Evolutionary conservation across 805 yeast genomes (phyloP).

Genomic region (Komagataella kurtzmanii): DNA sequence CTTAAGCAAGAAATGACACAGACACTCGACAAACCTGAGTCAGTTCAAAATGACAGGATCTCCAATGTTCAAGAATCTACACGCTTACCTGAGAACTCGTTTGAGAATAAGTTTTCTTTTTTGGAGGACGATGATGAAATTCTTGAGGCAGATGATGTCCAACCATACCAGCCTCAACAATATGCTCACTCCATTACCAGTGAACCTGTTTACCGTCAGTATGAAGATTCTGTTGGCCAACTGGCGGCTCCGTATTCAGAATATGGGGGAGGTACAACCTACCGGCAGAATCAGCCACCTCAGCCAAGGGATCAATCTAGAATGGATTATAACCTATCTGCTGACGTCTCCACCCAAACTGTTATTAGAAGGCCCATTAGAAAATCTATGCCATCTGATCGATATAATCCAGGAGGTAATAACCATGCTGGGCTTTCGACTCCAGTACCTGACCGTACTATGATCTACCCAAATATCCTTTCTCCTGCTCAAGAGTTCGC

Average conservation of each 20-base stretch:
- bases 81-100: constrained; percentile 6
- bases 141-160: constrained; percentile 15
- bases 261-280: neutral
- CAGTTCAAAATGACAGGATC: neutral
- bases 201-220: neutral
- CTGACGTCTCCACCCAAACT: neutral
- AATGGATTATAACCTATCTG: neutral
- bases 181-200: neutral
- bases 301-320: neutral
- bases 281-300: neutral
- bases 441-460: neutral
- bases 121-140: constrained; percentile 31
- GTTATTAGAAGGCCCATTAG: neutral
- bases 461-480: constrained; percentile 1
- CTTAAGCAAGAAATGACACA: neutral
- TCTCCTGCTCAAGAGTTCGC: neutral
- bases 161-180: neutral
- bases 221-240: neutral
- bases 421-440: neutral
- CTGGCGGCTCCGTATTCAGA: neutral
- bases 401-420: neutral
- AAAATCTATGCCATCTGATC: neutral
- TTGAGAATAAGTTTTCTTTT: constrained; percentile 25
- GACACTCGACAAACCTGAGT: neutral
- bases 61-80: constrained; percentile 4